phyloP scores from a whole-genome alignment of 1,284 basidiomycete species.

The Cystobasidium sp. region DNA sequence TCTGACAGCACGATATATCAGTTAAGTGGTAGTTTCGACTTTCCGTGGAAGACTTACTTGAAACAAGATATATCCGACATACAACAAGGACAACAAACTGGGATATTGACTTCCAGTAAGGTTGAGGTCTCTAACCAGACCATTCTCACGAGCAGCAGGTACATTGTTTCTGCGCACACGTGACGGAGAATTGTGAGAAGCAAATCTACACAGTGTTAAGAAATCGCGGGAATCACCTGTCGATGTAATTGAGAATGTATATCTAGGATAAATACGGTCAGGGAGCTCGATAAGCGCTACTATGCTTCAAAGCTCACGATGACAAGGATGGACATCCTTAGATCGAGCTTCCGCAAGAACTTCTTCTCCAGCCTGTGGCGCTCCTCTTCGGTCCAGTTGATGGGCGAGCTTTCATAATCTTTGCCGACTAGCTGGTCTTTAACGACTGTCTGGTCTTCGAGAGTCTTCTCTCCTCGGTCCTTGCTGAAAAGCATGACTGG shows the following conservation, averaged over 20 bases:
- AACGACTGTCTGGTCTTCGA: conserved; percentile 1
- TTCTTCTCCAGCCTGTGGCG: conserved; percentile 57
- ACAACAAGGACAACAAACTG: conserved; percentile 72
- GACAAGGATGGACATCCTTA: conserved; percentile 63
- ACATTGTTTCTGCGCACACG: conserved; percentile 54
- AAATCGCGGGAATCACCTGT: conserved; percentile 5
- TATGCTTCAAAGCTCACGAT: conserved; percentile 61
- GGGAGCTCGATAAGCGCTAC: conserved; percentile 56
- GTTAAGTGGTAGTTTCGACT: neutral
- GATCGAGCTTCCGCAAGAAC: conserved; percentile 64
- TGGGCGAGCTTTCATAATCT: conserved; percentile 26
- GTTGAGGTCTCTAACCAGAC: conserved; percentile 70
- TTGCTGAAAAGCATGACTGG: conserved; percentile 9
- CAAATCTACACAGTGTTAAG: neutral
- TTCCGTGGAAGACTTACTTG: conserved; percentile 65
- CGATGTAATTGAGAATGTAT: conserved; percentile 55
- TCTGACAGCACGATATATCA: neutral
- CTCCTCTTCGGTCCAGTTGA: conserved; percentile 32
- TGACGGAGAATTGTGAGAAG: neutral
- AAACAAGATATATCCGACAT: conserved; percentile 78
- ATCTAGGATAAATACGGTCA: conserved; percentile 49
- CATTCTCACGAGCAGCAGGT: conserved; percentile 59
- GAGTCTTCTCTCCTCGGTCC: neutral
- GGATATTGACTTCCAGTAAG: conserved; percentile 64
- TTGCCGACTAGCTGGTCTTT: conserved; percentile 8